These are phyloP conservation scores for Lactifluus rugatus DNA, from an alignment of 768 basidiomycete species.

Conservation along the genomic window DNA sequence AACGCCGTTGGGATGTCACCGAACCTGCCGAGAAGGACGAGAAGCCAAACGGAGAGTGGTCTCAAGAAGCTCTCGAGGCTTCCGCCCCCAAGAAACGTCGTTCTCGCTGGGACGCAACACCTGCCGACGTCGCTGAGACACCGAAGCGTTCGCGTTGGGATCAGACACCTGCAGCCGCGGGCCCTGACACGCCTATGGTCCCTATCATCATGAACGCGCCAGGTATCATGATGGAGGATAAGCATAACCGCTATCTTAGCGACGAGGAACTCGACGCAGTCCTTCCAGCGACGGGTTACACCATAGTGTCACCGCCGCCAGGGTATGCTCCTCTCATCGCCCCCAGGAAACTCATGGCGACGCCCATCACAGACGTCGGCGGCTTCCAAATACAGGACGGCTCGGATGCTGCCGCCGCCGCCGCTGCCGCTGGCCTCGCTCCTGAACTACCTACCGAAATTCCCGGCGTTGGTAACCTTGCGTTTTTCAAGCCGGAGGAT, in stretches of 20 bases:
- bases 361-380: constrained; percentile 46
- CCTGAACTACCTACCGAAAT: constrained; percentile 96
- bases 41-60: constrained; percentile 54
- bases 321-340: constrained; percentile 78
- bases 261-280: constrained; percentile 94
- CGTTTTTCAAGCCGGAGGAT: constrained; percentile 98
- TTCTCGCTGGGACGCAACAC: constrained; percentile 94
- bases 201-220: constrained; percentile 86
- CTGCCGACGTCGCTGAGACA: constrained; percentile 63
- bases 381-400: constrained; percentile 98
- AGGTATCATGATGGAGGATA: constrained; percentile 79
- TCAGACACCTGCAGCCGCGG: constrained; percentile 67
- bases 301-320: constrained; percentile 86
- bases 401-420: constrained; percentile 78
- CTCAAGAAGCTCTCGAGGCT: constrained; percentile 61
- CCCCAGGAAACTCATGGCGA: constrained; percentile 42
- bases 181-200: constrained; percentile 54
- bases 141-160: constrained; percentile 96
- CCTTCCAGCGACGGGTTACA: constrained; percentile 78
- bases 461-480: constrained; percentile 91
- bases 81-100: constrained; percentile 83
- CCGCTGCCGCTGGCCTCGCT: constrained; percentile 85
- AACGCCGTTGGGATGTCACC: constrained; percentile 71
- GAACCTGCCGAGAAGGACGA: constrained; percentile 57
- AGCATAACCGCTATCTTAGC: constrained; percentile 89